These are phyloP conservation scores for Marasmius fiardii DNA, from an alignment of 1,284 basidiomycete genomes.

Conservation along the genomic window DNA sequence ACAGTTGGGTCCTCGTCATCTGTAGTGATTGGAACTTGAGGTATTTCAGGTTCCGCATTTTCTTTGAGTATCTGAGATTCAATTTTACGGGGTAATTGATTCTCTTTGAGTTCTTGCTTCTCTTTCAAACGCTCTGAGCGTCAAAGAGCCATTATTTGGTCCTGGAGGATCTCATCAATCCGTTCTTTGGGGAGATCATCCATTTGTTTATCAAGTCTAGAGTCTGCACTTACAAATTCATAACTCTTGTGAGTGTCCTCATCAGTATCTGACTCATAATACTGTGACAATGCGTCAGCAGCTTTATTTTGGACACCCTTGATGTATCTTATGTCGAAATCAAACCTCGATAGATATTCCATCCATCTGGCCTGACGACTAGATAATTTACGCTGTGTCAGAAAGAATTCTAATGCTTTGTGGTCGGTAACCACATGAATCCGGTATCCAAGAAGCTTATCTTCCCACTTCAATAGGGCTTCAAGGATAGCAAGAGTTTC, in stretches of 20 bases:
- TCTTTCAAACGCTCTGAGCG: neutral
- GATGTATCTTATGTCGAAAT: slow-evolving; percentile 29
- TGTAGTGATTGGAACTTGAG: no score
- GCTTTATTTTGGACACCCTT: slow-evolving; percentile 29
- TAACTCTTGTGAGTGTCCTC: slow-evolving; percentile 15
- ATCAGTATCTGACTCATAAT: slow-evolving; percentile 25
- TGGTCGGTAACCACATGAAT: slow-evolving; percentile 36
- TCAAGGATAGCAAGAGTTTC: slow-evolving; percentile 36
- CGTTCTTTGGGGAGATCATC: slow-evolving; percentile 21
- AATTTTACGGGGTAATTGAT: no score
- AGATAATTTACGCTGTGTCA: slow-evolving; percentile 18
- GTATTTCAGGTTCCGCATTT: neutral
- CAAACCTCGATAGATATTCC: slow-evolving; percentile 30
- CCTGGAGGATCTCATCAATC: neutral
- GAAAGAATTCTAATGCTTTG: slow-evolving; percentile 30
- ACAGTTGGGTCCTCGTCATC: no score
- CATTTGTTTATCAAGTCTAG: slow-evolving; percentile 21
- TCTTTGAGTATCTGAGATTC: neutral
- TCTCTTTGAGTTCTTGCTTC: neutral
- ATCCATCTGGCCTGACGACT: slow-evolving; percentile 27
- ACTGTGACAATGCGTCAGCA: slow-evolving; percentile 29
- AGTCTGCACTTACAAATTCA: slow-evolving; percentile 26
- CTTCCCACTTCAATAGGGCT: slow-evolving; percentile 33
- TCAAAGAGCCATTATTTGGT: neutral
- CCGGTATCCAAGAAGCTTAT: slow-evolving; percentile 26